Percentiles rank a stretch among this genome's conserved stretches.
phyloP scores from a whole-genome alignment of 2,329 filamentous ascomycete species.

The Pestalotiopsis sp. region DNA sequence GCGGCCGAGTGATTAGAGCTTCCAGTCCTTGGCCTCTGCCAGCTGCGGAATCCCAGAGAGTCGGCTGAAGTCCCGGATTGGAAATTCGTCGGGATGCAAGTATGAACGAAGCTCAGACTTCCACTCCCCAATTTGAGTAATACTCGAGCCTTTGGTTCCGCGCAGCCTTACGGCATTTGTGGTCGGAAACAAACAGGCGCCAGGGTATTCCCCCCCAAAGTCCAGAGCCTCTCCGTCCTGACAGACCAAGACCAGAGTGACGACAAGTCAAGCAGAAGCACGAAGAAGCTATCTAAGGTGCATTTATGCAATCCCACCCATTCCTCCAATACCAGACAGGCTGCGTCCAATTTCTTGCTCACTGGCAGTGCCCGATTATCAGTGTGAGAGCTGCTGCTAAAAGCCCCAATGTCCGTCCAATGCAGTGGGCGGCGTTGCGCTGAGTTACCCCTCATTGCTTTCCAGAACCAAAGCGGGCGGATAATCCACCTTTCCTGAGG shows the following conservation, averaged over 20 bases:
- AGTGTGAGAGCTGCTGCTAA: not conserved
- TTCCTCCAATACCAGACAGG: not conserved
- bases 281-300: constrained; percentile 10
- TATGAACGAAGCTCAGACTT: not conserved
- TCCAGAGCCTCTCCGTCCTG: not conserved
- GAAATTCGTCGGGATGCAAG: not conserved
- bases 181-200: not conserved
- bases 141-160: not conserved
- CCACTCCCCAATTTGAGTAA: not conserved
- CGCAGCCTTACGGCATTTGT: not conserved
- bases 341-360: not conserved
- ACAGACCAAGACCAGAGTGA: not conserved
- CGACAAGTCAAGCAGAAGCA: constrained; percentile 4
- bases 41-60: not conserved
- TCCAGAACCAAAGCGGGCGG: not conserved
- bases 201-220: not conserved
- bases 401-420: not conserved
- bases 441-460: not conserved
- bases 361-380: not conserved
- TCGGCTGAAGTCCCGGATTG: not conserved
- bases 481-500: not conserved
- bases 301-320: not conserved
- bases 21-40: not conserved
- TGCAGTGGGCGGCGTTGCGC: not conserved
- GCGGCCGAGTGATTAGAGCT: not conserved